phyloP scores from a whole-genome alignment of 1,284 basidiomycete genomes.

The Austroboletus novae-zelandiae region DNA sequence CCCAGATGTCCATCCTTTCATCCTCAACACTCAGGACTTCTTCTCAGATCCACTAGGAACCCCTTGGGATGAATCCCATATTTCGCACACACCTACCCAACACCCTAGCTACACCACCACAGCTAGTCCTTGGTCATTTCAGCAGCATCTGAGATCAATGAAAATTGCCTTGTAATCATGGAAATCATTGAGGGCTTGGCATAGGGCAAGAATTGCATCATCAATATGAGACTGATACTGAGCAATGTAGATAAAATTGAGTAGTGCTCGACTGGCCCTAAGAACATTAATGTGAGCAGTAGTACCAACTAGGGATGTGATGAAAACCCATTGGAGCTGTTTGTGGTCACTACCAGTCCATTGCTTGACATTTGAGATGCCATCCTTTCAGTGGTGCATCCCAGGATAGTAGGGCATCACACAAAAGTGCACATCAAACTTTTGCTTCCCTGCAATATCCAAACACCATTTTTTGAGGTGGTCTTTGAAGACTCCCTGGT shows the following conservation, averaged over 20 bases:
- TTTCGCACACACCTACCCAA: too few species aligned
- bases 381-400: background rate
- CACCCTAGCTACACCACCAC: too few species aligned
- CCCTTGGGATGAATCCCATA: too few species aligned
- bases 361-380: background rate
- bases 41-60: too few species aligned
- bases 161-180: background rate
- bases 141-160: background rate
- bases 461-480: constrained; percentile 2
- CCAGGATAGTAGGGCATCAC: background rate
- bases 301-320: background rate
- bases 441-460: background rate
- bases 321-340: background rate
- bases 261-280: accelerated
- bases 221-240: background rate
- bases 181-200: background rate
- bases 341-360: background rate
- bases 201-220: background rate
- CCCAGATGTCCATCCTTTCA: too few species aligned
- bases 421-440: background rate
- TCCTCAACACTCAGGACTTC: too few species aligned
- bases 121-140: too few species aligned
- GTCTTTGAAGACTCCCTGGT: constrained; percentile 4
- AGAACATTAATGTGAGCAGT: background rate
- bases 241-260: background rate